phyloP scores from a whole-genome alignment of 495 filamentous ascomycete genomes.

The Lasiosphaeria ovina region DNA sequence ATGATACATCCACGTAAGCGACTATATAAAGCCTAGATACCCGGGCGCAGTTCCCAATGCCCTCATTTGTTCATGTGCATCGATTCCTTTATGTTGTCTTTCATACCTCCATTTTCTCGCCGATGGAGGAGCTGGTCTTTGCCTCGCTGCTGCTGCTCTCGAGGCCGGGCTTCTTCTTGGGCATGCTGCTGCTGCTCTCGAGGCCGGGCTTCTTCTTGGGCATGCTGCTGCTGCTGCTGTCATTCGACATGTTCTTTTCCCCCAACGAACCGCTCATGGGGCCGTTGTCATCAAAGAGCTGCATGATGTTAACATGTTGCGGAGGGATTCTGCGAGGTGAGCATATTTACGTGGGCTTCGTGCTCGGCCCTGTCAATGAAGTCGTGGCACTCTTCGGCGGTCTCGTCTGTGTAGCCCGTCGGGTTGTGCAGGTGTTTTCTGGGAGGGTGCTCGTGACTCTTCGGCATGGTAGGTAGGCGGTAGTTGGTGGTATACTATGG shows the following conservation, averaged over 20 bases:
- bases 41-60: too few species aligned
- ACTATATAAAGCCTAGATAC: too few species aligned
- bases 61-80: constrained; percentile 26
- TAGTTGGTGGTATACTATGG: too few species aligned
- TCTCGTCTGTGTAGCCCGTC: constrained; percentile 30
- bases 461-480: neutral
- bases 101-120: constrained; percentile 17
- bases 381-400: constrained; percentile 28
- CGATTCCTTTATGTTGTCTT: constrained; percentile 19
- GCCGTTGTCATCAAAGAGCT: constrained; percentile 26
- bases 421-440: constrained; percentile 14
- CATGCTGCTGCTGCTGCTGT: constrained; percentile 10
- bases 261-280: constrained; percentile 9
- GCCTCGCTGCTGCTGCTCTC: constrained; percentile 14
- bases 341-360: constrained; percentile 25
- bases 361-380: constrained; percentile 32
- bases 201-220: neutral
- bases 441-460: constrained; percentile 1
- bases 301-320: neutral
- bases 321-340: neutral
- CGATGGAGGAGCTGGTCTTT: constrained; percentile 14
- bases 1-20: too few species aligned
- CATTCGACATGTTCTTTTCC: neutral
- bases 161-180: neutral
- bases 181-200: constrained; percentile 10